Evolutionary conservation across 176 grass and related monocot genomes (phyloP), one percentile per base, ranked within the genome.

Genomic region (Avena insularis): DNA sequence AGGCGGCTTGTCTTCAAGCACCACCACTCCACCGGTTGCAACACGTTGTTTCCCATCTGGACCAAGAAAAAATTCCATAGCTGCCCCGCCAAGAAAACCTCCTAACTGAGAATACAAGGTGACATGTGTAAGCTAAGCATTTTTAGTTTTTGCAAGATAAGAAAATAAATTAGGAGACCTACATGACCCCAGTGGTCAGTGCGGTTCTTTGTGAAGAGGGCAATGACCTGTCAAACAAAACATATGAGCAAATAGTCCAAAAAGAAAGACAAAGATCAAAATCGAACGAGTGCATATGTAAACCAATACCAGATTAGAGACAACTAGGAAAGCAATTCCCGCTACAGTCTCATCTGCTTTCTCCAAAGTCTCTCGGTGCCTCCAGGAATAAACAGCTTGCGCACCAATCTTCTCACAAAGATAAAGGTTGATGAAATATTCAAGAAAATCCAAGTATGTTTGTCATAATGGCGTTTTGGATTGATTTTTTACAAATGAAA

Each of bases 51-150:
- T 46, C 66, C 7, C 35, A 40, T 20, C 3, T 71, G 19, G 86
- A 69, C 93, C 88, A 3, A 86, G 64, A 49, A 90, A 91, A 86
- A 84, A 95, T 69, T 93, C 86, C 55, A 72, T 63, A 46, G 88
- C 93, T 79, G 60, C 88, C 75, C 95, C 95, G 16, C 91, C 93
- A 46, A 98, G 86, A 74, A 98, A 95, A 31, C 96, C 93, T 89
- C 93, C 96, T 14, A 98, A 57, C 95, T 95, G 84, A 12, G 1
- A 10, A n/a, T 71, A 77, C 62, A 87, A 68, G 16, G 58, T 43
- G 35, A 51, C 13, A 70, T 2, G 50, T 74, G 50, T 74, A 20
- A 78, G 36, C 5, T 78, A 17, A 71, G 78, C 3, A 51, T 71
- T 40, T 33, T 43, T 14, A 21, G 29, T 62, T 33, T 12, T 66